Evolutionary conservation across 2,329 filamentous ascomycete genomes (phyloP).

Genomic region (Calonectria hawksworthii): DNA sequence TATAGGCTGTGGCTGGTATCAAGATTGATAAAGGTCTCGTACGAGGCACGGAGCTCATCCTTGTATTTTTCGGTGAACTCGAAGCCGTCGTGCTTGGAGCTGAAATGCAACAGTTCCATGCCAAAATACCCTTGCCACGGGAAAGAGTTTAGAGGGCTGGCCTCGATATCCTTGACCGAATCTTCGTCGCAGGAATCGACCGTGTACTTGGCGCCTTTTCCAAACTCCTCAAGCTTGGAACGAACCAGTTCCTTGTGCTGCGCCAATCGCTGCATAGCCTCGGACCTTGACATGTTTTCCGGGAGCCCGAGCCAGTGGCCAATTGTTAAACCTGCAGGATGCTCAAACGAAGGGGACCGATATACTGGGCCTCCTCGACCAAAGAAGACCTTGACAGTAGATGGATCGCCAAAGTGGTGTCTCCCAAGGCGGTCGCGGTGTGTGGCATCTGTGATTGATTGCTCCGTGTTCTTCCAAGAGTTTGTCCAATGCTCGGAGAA

Average conservation of each 20-base stretch:
- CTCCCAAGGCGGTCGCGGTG: background rate
- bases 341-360: background rate
- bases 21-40: background rate
- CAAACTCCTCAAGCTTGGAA: background rate
- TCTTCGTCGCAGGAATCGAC: background rate
- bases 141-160: background rate
- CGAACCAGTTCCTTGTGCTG: background rate
- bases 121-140: background rate
- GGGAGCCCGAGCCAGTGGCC: background rate
- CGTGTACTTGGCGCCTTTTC: background rate
- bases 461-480: background rate
- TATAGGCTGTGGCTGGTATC: background rate
- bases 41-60: background rate
- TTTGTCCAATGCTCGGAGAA: background rate
- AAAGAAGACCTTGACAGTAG: background rate
- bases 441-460: background rate
- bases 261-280: background rate
- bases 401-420: background rate
- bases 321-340: background rate
- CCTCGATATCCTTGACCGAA: background rate
- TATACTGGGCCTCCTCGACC: background rate
- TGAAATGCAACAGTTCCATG: background rate
- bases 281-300: background rate
- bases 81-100: background rate
- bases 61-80: background rate